Base-by-base conservation (phyloP, 1,284 basidiomycete species). In the Trametes sp. region DNA sequence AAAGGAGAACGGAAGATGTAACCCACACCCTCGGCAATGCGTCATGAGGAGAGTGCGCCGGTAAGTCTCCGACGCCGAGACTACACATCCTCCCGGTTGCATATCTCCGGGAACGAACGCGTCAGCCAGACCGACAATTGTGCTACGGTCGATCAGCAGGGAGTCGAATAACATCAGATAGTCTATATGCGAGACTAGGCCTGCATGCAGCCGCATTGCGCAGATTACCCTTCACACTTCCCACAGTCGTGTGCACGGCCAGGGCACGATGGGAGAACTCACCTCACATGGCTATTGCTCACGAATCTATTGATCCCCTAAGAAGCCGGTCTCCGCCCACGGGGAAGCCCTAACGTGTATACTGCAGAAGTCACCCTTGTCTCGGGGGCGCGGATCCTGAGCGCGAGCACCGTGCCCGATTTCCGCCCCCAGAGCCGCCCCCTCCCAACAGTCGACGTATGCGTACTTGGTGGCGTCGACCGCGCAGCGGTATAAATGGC, bases 331-430 rank as follows among this genome's bases (percentile, higher is more conserved):
- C n/a, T 28, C 36, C 44, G 36, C 59, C 52, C 59, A 54, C 59
- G 45, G 46, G 46, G 59, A 60, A 60, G 26, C 21, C 45, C 38
- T 16, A 49, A 49, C 45, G 33, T 50, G 52, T 42, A 54, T 48
- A 41, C 28, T 35, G 33, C 35, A 54, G 52, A 60, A 60, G 59
- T 49, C 52, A 60, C 59, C 59, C 52, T 60, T 54, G 29, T 42
- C 45, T 42, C 45, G 59, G 59, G 52, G 14, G 26, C 51, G 35
- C 33, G 21, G 58, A 41, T 48, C 46, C 28, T 28, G 38, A 19
- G 21, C 16, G 46, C 46, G 14, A 14, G 33, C 21, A 41, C 26
- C 28, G 21, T 28, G 38, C 31, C 52, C 26, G 52, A 36, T 26
- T 26, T 26, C 10, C 41, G 33, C 51, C 21, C 16, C 21, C 23